These are phyloP conservation scores for Meyerozyma carpophila DNA, from an alignment of 1,139 yeast species.

Conservation along the genomic window DNA sequence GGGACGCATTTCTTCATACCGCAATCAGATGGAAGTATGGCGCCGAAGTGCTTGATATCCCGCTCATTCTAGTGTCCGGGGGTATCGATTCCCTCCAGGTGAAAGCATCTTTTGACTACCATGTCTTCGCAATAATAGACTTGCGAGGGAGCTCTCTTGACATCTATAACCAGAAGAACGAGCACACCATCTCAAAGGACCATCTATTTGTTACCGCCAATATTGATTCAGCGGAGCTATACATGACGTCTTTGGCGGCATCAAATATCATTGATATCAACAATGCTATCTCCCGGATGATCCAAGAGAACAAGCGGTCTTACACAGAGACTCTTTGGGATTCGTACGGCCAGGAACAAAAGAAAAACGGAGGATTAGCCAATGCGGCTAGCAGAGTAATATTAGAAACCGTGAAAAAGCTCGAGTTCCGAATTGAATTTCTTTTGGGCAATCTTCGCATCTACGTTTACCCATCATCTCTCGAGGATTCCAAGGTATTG, in stretches of 20 bases:
- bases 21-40: slow-evolving; percentile 66
- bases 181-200: slow-evolving; percentile 45
- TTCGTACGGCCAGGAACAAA: slow-evolving; percentile 22
- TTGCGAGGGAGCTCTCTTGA: slow-evolving; percentile 48
- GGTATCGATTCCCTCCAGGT: slow-evolving; percentile 53
- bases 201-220: slow-evolving; percentile 54
- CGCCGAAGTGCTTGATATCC: slow-evolving; percentile 46
- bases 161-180: slow-evolving; percentile 64
- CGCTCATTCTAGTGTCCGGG: slow-evolving; percentile 60
- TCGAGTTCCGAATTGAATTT: slow-evolving; percentile 50
- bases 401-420: slow-evolving; percentile 34
- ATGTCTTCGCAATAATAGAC: slow-evolving; percentile 66
- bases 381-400: slow-evolving; percentile 22
- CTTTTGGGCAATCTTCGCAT: slow-evolving; percentile 49
- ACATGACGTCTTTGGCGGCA: slow-evolving; percentile 78
- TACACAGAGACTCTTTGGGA: slow-evolving; percentile 69
- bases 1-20: slow-evolving; percentile 51
- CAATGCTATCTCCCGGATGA: slow-evolving; percentile 65
- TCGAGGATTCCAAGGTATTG: slow-evolving; percentile 70
- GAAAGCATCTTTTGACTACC: slow-evolving; percentile 76
- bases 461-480: slow-evolving; percentile 72
- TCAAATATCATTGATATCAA: slow-evolving; percentile 76
- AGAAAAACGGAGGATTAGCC: slow-evolving; percentile 4
- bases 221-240: slow-evolving; percentile 54
- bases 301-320: slow-evolving; percentile 66